Conservation (phyloP, 768 basidiomycete species). For the Mycena alexandri region DNA sequence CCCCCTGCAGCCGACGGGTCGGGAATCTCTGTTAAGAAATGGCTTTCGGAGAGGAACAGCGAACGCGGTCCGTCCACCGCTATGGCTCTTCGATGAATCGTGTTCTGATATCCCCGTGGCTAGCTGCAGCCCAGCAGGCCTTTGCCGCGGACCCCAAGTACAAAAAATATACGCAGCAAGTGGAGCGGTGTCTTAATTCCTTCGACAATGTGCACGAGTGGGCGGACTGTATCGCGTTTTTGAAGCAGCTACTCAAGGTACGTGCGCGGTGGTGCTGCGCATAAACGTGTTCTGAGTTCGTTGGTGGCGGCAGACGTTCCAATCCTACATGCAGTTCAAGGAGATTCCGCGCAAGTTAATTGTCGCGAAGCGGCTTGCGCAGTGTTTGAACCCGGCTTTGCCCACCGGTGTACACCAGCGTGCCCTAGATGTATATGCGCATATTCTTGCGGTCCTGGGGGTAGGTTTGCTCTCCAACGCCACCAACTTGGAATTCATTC, state of each 20-base stretch:
- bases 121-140: constrained; percentile 65
- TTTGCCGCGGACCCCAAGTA: constrained; percentile 90
- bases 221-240: constrained; percentile 98
- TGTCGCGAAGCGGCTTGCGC: constrained; percentile 94
- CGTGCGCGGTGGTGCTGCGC: constrained; percentile 23
- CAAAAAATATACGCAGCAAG: constrained; percentile 92
- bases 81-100: constrained; percentile 12
- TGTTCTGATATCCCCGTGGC: constrained; percentile 13
- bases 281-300: constrained; percentile 8
- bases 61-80: constrained; percentile 61
- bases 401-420: constrained; percentile 98
- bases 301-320: constrained; percentile 75
- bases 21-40: constrained; percentile 52
- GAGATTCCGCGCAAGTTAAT: constrained; percentile 96
- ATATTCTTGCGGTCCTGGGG: constrained; percentile 92
- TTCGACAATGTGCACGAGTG: constrained; percentile 98
- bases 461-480: constrained; percentile 59
- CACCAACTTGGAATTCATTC: constrained; percentile 13
- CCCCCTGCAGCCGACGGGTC: constrained; percentile 48
- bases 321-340: constrained; percentile 93
- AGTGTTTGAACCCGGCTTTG: constrained; percentile 97
- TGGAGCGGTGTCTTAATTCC: constrained; percentile 92
- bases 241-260: constrained; percentile 94
- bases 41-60: constrained; percentile 57
- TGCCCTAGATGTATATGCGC: constrained; percentile 93